Base-by-base conservation (phyloP, 768 basidiomycete species). In the Paxillus ammoniavirescens region DNA sequence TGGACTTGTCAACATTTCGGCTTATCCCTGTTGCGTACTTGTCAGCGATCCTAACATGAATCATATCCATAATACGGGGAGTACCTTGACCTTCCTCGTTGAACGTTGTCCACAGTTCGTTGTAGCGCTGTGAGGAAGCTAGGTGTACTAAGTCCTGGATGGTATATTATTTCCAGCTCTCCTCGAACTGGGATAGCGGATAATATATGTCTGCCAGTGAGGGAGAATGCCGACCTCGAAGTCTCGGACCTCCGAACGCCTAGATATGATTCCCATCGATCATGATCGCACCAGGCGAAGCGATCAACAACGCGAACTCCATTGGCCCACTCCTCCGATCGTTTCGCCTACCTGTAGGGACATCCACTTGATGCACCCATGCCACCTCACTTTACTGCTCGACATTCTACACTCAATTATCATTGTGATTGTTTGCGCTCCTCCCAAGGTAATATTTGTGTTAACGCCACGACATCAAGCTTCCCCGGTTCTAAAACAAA, bases 251-350 rank as follows among this genome's bases (percentile, higher is more conserved):
- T 42, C 26, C n/a, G 42, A 43, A 14, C 28, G 35, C 23, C 14
- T 54, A 42, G 53, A 42, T 54, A 18, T 18, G 17, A 40, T 40
- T 35, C 50, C 49, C 38, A 35, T 36, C 65, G 65, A 65, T 66
- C 64, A 47, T 40, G 64, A 65, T 65, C 64, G 54, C 33, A n/a
- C 42, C 5, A 12, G 46, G 35, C 6, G 31, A 35, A 46, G 45
- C 17, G 45, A 47, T 47, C 46, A 36, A 36, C 46, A 14, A 33
- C 31, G 3, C n/a, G 45, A 17, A 14, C 12, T 36, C 30, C 46
- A 47, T 23, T 36, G 18, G 13, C 8, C n/a, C 46, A 47, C 30
- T 17, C 31, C 21, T 36, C 17, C 17, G 33, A 47, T 35, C 13
- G 33, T 35, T 36, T 33, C 21, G 33, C 33, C 17, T 23, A 3